A percentile compares a stretch with the other conserved stretches of the same genome.
Evolutionary conservation across 495 filamentous ascomycete genomes (phyloP).

Genomic region (Amphirosellinia nigrospora): DNA sequence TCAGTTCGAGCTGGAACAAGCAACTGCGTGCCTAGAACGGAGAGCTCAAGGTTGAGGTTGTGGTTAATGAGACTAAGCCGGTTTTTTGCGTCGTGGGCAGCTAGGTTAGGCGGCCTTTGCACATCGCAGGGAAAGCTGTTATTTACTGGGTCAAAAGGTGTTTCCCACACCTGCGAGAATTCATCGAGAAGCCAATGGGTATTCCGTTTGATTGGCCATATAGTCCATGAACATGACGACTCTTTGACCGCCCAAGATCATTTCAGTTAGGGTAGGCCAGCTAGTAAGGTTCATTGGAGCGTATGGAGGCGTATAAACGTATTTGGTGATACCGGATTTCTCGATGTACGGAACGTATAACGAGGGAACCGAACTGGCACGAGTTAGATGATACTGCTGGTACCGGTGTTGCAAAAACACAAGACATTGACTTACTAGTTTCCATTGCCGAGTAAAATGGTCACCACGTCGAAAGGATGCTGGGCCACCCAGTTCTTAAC

Average conservation of each 20-base stretch:
- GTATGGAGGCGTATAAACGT: conserved; percentile 73
- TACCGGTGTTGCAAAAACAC: conserved; percentile 30
- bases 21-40: conserved; percentile 62
- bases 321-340: conserved; percentile 68
- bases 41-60: conserved; percentile 80
- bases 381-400: conserved; percentile 4
- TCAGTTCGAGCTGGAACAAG: conserved; percentile 76
- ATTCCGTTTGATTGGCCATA: conserved; percentile 75
- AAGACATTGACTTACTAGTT: conserved; percentile 62
- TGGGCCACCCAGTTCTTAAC: conserved; percentile 74
- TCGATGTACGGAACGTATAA: conserved; percentile 60
- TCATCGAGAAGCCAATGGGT: conserved; percentile 81
- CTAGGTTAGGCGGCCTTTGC: conserved; percentile 70
- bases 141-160: conserved; percentile 70
- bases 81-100: conserved; percentile 55
- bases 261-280: conserved; percentile 83
- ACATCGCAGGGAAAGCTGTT: conserved; percentile 70
- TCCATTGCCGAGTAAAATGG: conserved; percentile 83
- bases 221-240: conserved; percentile 73
- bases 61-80: conserved; percentile 92
- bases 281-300: conserved; percentile 71
- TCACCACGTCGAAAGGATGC: conserved; percentile 91
- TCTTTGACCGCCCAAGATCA: conserved; percentile 70
- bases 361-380: conserved; percentile 44
- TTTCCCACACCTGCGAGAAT: conserved; percentile 80